Evolutionary conservation across 148 eudicot genomes (phyloP).

Genomic region (Euryodendron excelsum): DNA sequence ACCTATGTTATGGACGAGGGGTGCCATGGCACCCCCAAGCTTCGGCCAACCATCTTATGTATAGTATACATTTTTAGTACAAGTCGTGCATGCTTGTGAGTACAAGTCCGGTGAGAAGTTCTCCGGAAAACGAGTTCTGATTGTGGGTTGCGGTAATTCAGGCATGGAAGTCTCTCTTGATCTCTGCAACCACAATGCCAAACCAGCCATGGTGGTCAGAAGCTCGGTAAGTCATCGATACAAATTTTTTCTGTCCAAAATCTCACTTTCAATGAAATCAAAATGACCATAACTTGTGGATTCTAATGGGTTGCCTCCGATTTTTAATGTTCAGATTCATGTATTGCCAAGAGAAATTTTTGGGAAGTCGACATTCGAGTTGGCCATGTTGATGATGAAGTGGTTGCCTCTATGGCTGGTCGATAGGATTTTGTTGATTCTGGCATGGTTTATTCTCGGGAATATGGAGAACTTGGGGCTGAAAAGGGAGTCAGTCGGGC

Average conservation of each 20-base stretch:
- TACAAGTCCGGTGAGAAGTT: slow-evolving; percentile 70
- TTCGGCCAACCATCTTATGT: too few relatives aligned
- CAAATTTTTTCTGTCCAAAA: neutral
- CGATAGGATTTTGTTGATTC: slow-evolving; percentile 56
- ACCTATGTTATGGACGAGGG: too few relatives aligned
- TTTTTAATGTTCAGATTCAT: slow-evolving; percentile 61
- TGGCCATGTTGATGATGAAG: slow-evolving; percentile 56
- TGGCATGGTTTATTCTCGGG: slow-evolving; percentile 73
- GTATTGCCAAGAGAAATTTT: slow-evolving; percentile 75
- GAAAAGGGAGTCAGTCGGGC: slow-evolving; percentile 64
- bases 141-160: slow-evolving; percentile 93
- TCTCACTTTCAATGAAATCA: neutral
- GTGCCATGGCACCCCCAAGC: too few relatives aligned
- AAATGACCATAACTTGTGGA: too few relatives aligned
- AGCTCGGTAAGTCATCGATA: slow-evolving; percentile 61
- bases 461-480: slow-evolving; percentile 53
- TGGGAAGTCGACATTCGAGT: slow-evolving; percentile 73
- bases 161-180: slow-evolving; percentile 97
- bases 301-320: too few relatives aligned
- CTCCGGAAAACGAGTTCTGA: slow-evolving; percentile 60
- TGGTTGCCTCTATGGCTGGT: slow-evolving; percentile 92
- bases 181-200: slow-evolving; percentile 69
- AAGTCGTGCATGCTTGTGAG: slow-evolving; percentile 70
- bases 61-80: too few relatives aligned
- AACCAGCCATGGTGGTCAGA: slow-evolving; percentile 71